Conservation (phyloP, 306 rosid genomes). For the Cicer yamashitae region DNA sequence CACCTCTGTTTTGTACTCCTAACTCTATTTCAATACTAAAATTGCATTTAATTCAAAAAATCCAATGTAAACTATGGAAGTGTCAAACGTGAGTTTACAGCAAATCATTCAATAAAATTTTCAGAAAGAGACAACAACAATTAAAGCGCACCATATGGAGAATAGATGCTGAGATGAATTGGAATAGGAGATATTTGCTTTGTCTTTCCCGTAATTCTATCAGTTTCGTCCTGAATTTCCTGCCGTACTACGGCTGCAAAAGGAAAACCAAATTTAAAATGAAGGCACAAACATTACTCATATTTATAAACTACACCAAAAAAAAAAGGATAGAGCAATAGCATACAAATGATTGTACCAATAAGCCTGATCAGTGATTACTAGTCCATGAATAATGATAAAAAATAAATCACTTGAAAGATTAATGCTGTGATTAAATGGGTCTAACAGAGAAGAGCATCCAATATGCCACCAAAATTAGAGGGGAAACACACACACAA, state of each 20-base stretch:
- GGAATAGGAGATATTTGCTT: conserved; percentile 94
- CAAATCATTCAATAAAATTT: conserved; percentile 26
- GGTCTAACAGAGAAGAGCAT: not conserved
- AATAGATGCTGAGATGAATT: conserved; percentile 96
- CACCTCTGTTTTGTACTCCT: not conserved
- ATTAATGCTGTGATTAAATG: not conserved
- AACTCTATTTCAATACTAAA: conserved; percentile 2
- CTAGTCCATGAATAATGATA: conserved; percentile 2
- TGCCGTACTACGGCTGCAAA: conserved; percentile 79
- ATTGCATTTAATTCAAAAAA: not conserved
- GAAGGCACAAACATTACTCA: conserved; percentile 19
- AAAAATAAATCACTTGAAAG: conserved; percentile 19
- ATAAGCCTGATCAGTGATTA: not conserved
- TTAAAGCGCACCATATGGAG: conserved; percentile 75
- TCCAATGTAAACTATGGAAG: conserved; percentile 10
- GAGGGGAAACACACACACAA: not conserved
- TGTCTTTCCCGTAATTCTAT: conserved; percentile 81
- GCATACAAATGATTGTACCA: conserved; percentile 20
- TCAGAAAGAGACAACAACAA: not conserved
- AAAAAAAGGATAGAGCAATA: not conserved
- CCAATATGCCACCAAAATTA: not conserved
- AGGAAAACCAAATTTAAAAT: conserved; percentile 35
- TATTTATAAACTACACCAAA: conserved; percentile 18
- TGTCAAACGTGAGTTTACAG: conserved; percentile 11
- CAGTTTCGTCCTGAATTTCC: conserved; percentile 97